phyloP scores from a whole-genome alignment of 139 green algal genomes.

The Picochlorum sp. region DNA sequence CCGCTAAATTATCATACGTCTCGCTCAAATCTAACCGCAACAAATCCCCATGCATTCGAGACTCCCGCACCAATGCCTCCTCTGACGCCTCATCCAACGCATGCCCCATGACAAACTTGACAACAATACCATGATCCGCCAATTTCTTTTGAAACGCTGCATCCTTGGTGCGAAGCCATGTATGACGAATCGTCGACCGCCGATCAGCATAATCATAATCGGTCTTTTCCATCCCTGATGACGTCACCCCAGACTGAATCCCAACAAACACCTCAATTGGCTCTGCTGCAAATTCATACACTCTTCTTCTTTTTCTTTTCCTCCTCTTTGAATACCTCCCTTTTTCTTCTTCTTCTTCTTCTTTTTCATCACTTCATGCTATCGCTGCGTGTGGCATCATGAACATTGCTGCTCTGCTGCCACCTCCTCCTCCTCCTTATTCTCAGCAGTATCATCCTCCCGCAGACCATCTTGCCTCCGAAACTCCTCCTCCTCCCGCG shows the following conservation, averaged over 20 bases:
- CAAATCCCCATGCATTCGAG: constrained; percentile 37
- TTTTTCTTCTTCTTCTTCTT: too few relatives aligned
- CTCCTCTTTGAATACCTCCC: too few relatives aligned
- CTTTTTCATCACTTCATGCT: too few relatives aligned
- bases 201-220: constrained; percentile 49
- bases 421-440: too few relatives aligned
- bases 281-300: not conserved
- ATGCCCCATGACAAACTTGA: constrained; percentile 56
- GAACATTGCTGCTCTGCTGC: too few relatives aligned
- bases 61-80: constrained; percentile 28
- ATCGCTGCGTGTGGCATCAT: too few relatives aligned
- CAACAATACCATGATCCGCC: constrained; percentile 22
- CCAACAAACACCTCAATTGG: constrained; percentile 3
- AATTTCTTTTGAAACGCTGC: constrained; percentile 29
- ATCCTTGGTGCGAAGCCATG: constrained; percentile 43
- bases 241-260: constrained; percentile 41
- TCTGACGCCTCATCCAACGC: constrained; percentile 14
- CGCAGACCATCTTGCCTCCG: too few relatives aligned
- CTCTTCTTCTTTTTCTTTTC: too few relatives aligned
- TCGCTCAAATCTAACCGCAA: constrained; percentile 47
- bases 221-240: not conserved
- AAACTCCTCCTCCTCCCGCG: too few relatives aligned
- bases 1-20: constrained; percentile 49
- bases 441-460: too few relatives aligned
- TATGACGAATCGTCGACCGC: constrained; percentile 31